phyloP scores from a whole-genome alignment of 1,284 basidiomycete species.

The Sanguinoderma infundibulare region DNA sequence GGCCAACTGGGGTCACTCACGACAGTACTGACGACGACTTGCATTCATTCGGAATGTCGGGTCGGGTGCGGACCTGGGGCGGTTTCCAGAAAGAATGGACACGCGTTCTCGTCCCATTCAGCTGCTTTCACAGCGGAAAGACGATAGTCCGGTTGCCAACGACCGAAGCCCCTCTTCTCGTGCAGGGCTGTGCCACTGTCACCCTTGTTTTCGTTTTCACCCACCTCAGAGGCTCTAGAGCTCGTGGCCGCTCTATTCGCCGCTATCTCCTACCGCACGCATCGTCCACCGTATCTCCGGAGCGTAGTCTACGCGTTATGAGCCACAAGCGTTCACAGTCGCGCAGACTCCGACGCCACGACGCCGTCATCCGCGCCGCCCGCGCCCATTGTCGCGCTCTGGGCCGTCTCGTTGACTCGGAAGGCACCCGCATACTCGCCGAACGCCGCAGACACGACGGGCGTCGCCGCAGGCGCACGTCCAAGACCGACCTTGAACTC shows the following conservation, averaged over 20 bases:
- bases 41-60: too few relatives aligned
- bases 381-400: background rate
- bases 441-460: slow-evolving; percentile 21
- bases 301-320: background rate
- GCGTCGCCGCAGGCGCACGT: slow-evolving; percentile 29
- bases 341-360: background rate
- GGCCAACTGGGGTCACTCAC: too few relatives aligned
- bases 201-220: background rate
- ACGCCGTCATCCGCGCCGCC: background rate
- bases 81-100: too few relatives aligned
- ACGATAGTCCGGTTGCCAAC: too few relatives aligned
- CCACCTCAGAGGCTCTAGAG: background rate
- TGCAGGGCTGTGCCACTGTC: too few relatives aligned
- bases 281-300: background rate
- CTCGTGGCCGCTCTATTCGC: background rate
- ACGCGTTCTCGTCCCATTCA: too few relatives aligned
- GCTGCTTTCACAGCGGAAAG: too few relatives aligned
- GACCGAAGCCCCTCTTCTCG: too few relatives aligned
- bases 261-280: background rate
- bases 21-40: too few relatives aligned
- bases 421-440: slow-evolving; percentile 9
- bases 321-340: background rate
- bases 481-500: slow-evolving; percentile 29
- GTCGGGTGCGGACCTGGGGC: too few relatives aligned
- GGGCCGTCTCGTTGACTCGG: background rate